Evolutionary conservation across 225 moss, liverwort and hornwort genomes (phyloP), one percentile per base, ranked within the genome.

Genomic region (Physcomitrium patens): DNA sequence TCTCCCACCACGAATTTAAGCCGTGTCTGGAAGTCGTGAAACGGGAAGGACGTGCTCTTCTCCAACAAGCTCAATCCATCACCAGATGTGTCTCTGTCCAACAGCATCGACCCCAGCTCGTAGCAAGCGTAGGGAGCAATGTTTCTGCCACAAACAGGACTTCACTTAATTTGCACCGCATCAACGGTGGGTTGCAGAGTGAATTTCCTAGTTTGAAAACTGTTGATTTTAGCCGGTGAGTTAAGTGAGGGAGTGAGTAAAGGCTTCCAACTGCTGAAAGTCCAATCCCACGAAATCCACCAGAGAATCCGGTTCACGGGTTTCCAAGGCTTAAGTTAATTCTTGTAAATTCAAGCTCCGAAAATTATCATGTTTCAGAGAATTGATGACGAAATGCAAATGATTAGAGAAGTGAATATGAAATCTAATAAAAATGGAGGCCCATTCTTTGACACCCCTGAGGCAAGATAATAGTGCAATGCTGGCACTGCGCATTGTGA

Each of bases 1-100:
- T 96, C 96, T 16, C 89, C 88, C 13, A 94, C 92, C 31, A 90
- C 85, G 70, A 96, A 96, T 68, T 94, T 96, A 59, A 96, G 88
- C 13, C 96, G 92, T 0, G 89, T 89, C 67, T 96, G 94, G 68
- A 96, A 96, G 57, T 96, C 96, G 18, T 96, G 94, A 45, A 67
- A 76, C 3, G 92, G 91, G 46, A 89, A 96, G 22, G 92, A 76
- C 2, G 81, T 82, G 78, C 94, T 91, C 65, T 83, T 89, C 63
- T 96, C 96, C 69, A 96, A 52, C 73, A 94, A 72, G 14, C 84
- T 85, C 5, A 96, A 81, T 6, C 94, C 94, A 12, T 92, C 88
- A 8, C 89, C 74, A 0, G 94, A 87, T 16, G 94, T 90, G 55
- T 90, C 91, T 67, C 77, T 73, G 66, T 84, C 82, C 67, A 96